phyloP scores from a whole-genome alignment of 768 basidiomycete species.

The Hygrocybe coccinea region DNA sequence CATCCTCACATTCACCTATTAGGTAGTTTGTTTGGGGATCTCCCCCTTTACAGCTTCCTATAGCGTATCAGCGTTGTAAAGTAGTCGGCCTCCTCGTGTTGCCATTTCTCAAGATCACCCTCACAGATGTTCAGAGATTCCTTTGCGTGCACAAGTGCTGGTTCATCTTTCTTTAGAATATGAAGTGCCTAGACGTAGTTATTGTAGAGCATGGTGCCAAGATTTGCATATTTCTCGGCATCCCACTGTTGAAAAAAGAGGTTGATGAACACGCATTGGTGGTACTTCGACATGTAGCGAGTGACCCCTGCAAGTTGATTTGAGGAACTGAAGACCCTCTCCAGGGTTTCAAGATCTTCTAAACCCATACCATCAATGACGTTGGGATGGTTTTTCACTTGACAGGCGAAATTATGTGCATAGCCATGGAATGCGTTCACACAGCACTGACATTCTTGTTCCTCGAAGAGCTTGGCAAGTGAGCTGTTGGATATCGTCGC shows the following conservation, averaged over 20 bases:
- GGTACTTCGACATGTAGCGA: conserved; percentile 25
- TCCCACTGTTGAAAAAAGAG: conserved; percentile 32
- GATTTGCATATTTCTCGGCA: conserved; percentile 29
- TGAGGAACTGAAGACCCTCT: conserved; percentile 30
- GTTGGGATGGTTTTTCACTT: conserved; percentile 29
- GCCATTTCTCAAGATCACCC: conserved; percentile 2
- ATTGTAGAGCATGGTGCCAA: conserved; percentile 18
- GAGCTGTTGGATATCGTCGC: conserved; percentile 16
- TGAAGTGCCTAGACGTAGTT: conserved; percentile 22
- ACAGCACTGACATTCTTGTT: conserved; percentile 6
- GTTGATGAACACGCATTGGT: conserved; percentile 27
- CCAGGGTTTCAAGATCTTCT: conserved; percentile 32
- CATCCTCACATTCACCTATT: too few relatives aligned
- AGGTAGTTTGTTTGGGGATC: too few relatives aligned
- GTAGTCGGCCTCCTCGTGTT: conserved; percentile 4
- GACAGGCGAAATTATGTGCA: conserved; percentile 31
- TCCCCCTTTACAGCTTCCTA: too few relatives aligned
- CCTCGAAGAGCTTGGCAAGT: conserved; percentile 3
- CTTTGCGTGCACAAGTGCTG: conserved; percentile 6
- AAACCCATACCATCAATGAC: conserved; percentile 28
- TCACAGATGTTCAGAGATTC: not conserved
- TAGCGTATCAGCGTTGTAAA: too few relatives aligned
- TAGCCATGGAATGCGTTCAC: conserved; percentile 34
- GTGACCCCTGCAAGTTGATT: conserved; percentile 26
- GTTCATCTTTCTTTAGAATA: conserved; percentile 10